Conservation (phyloP, 192 early-diverging fungal species). For the Helicostylum pulchrum region DNA sequence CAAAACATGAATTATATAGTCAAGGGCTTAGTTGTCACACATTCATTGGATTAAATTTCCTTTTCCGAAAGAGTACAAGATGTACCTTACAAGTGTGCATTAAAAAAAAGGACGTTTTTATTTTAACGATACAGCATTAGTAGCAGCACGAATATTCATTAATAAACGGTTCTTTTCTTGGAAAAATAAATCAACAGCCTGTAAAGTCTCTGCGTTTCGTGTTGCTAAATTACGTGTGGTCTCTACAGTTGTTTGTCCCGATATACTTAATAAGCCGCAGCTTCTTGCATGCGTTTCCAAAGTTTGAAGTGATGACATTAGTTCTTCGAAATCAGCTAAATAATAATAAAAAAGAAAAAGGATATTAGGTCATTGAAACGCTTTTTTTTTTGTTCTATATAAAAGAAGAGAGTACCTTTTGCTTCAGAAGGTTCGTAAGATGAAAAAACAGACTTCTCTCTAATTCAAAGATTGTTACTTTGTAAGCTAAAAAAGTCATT, state of each 20-base stretch:
- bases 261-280: constrained; percentile 32
- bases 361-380: background rate
- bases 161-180: constrained; percentile 30
- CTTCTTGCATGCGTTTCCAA: constrained; percentile 26
- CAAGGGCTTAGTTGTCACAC: constrained; percentile 3
- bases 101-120: too few species aligned
- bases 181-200: constrained; percentile 28
- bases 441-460: constrained; percentile 23
- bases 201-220: constrained; percentile 25
- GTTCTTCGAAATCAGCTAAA: constrained; percentile 30
- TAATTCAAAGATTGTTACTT: background rate
- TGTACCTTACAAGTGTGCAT: too few species aligned
- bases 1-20: too few species aligned
- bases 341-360: background rate
- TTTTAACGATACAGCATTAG: constrained; percentile 15
- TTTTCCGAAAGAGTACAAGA: too few species aligned
- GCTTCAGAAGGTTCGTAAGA: constrained; percentile 22
- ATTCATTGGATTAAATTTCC: constrained; percentile 9
- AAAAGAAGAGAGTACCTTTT: constrained; percentile 8
- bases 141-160: constrained; percentile 30
- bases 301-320: constrained; percentile 18
- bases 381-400: too few species aligned
- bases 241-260: constrained; percentile 7
- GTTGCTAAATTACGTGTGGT: constrained; percentile 24
- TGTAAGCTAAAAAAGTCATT: too few species aligned